Evolutionary conservation across 2,329 filamentous ascomycete genomes (phyloP).

Genomic region (Aulographum hederae): DNA sequence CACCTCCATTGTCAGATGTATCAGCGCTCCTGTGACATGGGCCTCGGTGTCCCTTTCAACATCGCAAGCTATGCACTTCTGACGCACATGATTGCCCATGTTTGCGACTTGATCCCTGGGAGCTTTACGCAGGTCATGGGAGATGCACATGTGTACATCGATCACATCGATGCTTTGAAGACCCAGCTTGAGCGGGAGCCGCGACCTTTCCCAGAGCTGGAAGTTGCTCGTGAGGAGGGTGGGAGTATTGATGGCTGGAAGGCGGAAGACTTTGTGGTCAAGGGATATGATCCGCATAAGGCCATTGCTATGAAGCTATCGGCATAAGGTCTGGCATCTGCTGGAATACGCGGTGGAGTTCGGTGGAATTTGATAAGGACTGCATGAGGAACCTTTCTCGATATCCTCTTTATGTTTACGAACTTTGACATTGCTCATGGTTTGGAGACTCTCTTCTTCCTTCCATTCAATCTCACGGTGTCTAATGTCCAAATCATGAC

Average conservation of each 20-base stretch:
- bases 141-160: conserved; percentile 89
- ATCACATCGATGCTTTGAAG: conserved; percentile 77
- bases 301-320: conserved; percentile 97
- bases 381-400: no score
- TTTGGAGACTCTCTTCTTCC: no score
- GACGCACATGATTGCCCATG: conserved; percentile 87
- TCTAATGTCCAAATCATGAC: no score
- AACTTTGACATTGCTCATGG: no score
- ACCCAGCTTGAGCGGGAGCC: conserved; percentile 68
- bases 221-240: conserved; percentile 48
- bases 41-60: conserved; percentile 92
- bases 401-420: no score
- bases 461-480: no score
- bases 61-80: conserved; percentile 88
- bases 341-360: no score
- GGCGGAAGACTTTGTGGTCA: conserved; percentile 69
- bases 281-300: conserved; percentile 82
- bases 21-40: conserved; percentile 92
- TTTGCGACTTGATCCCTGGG: conserved; percentile 67
- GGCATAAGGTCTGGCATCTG: no score
- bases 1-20: conserved; percentile 78
- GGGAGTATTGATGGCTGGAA: conserved; percentile 82
- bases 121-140: conserved; percentile 92
- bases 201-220: conserved; percentile 59
- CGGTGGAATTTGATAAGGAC: no score